Evolutionary conservation across 139 green algal genomes (phyloP).

Genomic region (Chlamydomonas incerta): DNA sequence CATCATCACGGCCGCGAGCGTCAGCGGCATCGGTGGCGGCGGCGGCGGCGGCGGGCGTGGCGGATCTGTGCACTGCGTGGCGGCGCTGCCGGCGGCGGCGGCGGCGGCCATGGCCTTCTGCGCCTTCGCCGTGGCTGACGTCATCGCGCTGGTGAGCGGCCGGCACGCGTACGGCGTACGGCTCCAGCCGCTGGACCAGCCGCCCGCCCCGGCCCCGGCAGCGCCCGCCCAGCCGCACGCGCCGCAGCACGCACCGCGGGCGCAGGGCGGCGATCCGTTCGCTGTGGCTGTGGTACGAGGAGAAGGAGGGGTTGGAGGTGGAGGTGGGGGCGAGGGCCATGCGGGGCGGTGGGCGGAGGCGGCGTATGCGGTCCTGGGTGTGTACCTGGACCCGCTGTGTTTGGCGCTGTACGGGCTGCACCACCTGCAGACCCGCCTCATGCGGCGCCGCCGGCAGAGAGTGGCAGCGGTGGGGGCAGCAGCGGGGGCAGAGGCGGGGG

Average conservation of each 20-base stretch:
- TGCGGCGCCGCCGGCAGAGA: too few relatives aligned
- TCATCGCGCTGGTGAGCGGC: slow-evolving; percentile 13
- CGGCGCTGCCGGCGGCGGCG: neutral
- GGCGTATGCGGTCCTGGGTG: slow-evolving; percentile 7
- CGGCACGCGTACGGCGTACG: slow-evolving; percentile 33
- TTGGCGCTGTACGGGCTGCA: slow-evolving; percentile 21
- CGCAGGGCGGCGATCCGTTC: too few relatives aligned
- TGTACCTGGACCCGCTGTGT: slow-evolving; percentile 23
- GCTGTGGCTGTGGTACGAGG: too few relatives aligned
- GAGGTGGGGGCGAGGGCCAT: too few relatives aligned
- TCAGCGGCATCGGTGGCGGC: neutral
- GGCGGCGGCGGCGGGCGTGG: neutral
- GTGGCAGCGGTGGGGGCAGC: too few relatives aligned
- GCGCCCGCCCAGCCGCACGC: too few relatives aligned
- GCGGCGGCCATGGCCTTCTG: neutral
- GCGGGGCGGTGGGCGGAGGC: neutral
- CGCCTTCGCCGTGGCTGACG: neutral
- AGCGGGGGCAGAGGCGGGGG: too few relatives aligned
- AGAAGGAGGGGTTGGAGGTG: too few relatives aligned
- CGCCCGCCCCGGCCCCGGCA: too few relatives aligned
- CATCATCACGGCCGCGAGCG: too few relatives aligned
- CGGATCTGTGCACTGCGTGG: neutral
- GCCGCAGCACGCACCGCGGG: too few relatives aligned
- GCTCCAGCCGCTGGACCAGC: neutral
- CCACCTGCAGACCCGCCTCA: too few relatives aligned